Percentiles rank a stretch among this genome's conserved stretches.
phyloP scores from a whole-genome alignment of 305 asterid species.

The Fraxinus xanthoxyloides region DNA sequence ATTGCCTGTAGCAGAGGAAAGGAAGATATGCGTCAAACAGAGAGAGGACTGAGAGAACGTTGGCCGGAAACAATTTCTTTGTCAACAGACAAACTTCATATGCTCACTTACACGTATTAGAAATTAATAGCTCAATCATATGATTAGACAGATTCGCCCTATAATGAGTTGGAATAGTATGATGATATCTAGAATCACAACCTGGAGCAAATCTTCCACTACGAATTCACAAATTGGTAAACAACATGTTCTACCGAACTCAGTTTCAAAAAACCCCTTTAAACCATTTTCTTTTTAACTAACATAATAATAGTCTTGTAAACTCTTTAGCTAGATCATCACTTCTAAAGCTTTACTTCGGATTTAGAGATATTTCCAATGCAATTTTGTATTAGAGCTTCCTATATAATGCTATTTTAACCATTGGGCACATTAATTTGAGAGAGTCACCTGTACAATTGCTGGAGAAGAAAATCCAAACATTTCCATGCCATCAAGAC shows the following conservation, averaged over 20 bases:
- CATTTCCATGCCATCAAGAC: slow-evolving; percentile 97
- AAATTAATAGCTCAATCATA: not conserved
- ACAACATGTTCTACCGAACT: not conserved
- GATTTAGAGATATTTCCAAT: not conserved
- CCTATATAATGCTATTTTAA: not conserved
- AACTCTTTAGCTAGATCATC: not conserved
- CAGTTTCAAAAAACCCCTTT: not conserved
- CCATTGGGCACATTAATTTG: not conserved
- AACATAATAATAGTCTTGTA: not conserved
- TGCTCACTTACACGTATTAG: not conserved
- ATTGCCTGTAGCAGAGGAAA: slow-evolving; percentile 48
- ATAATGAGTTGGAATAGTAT: not conserved
- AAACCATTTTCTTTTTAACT: not conserved
- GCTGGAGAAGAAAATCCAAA: slow-evolving; percentile 92
- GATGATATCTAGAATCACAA: not conserved
- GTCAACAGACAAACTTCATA: not conserved
- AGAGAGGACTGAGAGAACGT: not conserved
- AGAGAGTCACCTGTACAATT: slow-evolving; percentile 62
- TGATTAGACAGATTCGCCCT: not conserved
- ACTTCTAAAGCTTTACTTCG: not conserved
- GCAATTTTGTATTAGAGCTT: not conserved
- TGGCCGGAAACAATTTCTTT: not conserved
- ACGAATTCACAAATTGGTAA: not conserved
- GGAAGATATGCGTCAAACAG: slow-evolving; percentile 1
- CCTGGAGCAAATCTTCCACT: not conserved